These are phyloP conservation scores for Phytophthora cryptogea DNA, from an alignment of 352 stramenopile genomes.

Conservation along the genomic window DNA sequence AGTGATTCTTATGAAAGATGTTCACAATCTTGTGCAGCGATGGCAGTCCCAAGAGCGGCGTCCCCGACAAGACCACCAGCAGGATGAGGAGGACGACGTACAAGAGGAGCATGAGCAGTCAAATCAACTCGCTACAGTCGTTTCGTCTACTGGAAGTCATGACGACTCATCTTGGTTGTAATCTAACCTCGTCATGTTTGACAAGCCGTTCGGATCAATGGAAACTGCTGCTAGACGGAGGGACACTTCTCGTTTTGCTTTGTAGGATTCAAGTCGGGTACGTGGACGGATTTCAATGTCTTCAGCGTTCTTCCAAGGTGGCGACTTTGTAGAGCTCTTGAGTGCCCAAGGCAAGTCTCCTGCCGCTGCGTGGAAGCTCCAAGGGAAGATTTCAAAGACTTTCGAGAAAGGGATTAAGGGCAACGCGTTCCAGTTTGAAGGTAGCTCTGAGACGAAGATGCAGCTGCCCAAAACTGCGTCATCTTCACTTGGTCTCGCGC, in stretches of 20 bases:
- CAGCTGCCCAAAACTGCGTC: constrained; percentile 66
- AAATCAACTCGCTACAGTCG: constrained; percentile 1
- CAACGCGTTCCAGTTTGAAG: constrained; percentile 81
- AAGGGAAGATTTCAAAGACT: constrained; percentile 77
- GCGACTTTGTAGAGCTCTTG: constrained; percentile 82
- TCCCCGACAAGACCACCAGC: constrained; percentile 2
- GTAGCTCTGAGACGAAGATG: constrained; percentile 79
- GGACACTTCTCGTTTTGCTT: constrained; percentile 26
- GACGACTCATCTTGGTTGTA: constrained; percentile 29
- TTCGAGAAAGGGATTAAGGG: constrained; percentile 85
- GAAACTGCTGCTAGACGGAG: constrained; percentile 23
- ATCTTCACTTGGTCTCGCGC: constrained; percentile 56
- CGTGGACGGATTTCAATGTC: constrained; percentile 14
- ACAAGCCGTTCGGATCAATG: constrained; percentile 4
- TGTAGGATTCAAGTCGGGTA: not conserved
- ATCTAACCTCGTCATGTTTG: constrained; percentile 14
- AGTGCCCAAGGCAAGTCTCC: constrained; percentile 78
- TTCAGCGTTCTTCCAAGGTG: constrained; percentile 74
- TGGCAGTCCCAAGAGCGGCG: constrained; percentile 58
- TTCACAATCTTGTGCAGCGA: constrained; percentile 77
- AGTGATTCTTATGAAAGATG: constrained; percentile 79
- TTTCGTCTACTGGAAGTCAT: constrained; percentile 16
- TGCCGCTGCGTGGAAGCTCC: constrained; percentile 66
- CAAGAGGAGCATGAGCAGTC: constrained; percentile 16
- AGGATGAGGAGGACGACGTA: constrained; percentile 1